A percentile compares a stretch with the other conserved stretches of the same genome.
Conservation (phyloP, 352 stramenopile genomes). For the Globisporangium acanthophoron region DNA sequence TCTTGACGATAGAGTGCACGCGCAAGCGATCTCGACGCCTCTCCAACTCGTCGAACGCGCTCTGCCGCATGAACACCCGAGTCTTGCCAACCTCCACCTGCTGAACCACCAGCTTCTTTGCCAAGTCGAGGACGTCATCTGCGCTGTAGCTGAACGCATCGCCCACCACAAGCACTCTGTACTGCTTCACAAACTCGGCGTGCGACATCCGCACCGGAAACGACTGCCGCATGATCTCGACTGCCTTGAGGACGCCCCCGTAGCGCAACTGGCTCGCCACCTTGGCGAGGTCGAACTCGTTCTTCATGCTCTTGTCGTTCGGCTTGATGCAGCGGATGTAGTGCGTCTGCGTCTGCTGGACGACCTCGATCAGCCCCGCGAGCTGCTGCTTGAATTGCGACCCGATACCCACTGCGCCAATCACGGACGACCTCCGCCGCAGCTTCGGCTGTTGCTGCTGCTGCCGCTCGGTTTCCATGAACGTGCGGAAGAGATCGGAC, state of each 20-base stretch:
- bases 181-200: constrained; percentile 56
- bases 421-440: constrained; percentile 57
- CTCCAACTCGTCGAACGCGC: constrained; percentile 60
- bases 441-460: constrained; percentile 34
- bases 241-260: constrained; percentile 77
- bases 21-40: constrained; percentile 33
- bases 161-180: constrained; percentile 22
- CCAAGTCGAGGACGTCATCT: constrained; percentile 22
- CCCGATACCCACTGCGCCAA: constrained; percentile 71
- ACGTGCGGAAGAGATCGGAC: constrained; percentile 65
- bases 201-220: constrained; percentile 79
- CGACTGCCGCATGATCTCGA: constrained; percentile 81
- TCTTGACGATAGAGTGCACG: constrained; percentile 17
- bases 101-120: constrained; percentile 29
- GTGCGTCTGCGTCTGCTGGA: constrained; percentile 94
- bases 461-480: constrained; percentile 42
- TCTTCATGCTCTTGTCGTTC: constrained; percentile 91
- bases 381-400: constrained; percentile 94
- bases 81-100: constrained; percentile 62
- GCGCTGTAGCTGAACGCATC: constrained; percentile 2
- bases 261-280: constrained; percentile 78
- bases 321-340: constrained; percentile 99
- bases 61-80: constrained; percentile 63
- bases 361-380: constrained; percentile 87
- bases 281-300: constrained; percentile 85